Conservation (phyloP, 2,329 filamentous ascomycete genomes). For the Phoma sp. region DNA sequence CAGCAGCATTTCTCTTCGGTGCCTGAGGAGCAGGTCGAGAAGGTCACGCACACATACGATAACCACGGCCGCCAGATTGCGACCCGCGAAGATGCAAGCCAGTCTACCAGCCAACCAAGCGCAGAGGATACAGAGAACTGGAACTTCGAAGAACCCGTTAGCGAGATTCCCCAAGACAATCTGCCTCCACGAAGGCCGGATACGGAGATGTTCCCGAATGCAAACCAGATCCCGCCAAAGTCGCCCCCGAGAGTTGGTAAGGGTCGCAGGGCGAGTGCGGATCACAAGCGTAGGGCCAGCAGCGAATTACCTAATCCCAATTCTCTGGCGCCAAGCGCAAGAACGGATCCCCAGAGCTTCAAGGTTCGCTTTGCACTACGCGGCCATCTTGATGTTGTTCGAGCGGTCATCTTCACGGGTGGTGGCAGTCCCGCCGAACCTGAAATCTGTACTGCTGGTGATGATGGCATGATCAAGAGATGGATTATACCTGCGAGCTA, state of each 20-base stretch:
- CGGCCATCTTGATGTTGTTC: slow-evolving; percentile 91
- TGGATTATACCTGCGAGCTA: slow-evolving; percentile 91
- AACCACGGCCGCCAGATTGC: slow-evolving; percentile 60
- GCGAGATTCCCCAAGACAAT: slow-evolving; percentile 62
- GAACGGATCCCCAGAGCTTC: slow-evolving; percentile 77
- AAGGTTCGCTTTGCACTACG: slow-evolving; percentile 91
- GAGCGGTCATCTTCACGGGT: slow-evolving; percentile 94
- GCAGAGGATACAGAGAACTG: slow-evolving; percentile 73
- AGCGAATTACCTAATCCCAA: slow-evolving; percentile 67
- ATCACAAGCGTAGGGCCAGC: slow-evolving; percentile 63
- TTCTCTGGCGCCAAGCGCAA: slow-evolving; percentile 50
- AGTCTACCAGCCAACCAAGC: slow-evolving; percentile 46
- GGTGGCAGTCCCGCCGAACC: slow-evolving; percentile 94
- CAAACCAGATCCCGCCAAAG: slow-evolving; percentile 77
- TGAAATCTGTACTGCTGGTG: slow-evolving; percentile 93
- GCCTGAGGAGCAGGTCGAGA: slow-evolving; percentile 63
- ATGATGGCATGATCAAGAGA: slow-evolving; percentile 94
- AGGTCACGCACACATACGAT: slow-evolving; percentile 65
- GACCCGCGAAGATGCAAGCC: slow-evolving; percentile 50
- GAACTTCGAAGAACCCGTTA: slow-evolving; percentile 85
- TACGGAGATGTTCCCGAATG: slow-evolving; percentile 83
- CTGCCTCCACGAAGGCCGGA: slow-evolving; percentile 72
- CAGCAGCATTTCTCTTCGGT: slow-evolving; percentile 49
- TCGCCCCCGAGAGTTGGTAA: slow-evolving; percentile 73
- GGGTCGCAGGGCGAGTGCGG: slow-evolving; percentile 78